Base-by-base conservation (phyloP, 2,329 filamentous ascomycete species). In the Calonectria pseudoturangicola region DNA sequence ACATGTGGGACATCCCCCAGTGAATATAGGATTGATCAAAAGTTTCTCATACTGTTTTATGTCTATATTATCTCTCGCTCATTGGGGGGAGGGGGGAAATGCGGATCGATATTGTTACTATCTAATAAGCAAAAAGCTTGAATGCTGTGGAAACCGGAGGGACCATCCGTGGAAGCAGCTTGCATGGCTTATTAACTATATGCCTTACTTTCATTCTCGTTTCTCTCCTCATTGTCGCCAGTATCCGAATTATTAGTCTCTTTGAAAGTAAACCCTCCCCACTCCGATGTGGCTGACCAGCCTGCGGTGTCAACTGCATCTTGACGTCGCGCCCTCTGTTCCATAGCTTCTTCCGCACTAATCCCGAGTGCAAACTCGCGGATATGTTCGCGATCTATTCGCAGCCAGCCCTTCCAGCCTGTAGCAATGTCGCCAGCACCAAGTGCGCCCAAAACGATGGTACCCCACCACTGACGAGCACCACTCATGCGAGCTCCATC, bases 391-490 rank as follows among this genome's bases (percentile, higher is more conserved):
- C 87, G 82, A 64, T 89, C 86, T 7, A 91, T 86, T 13, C 85
- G 84, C 68, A 91, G 76, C 90, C 90, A 92, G 12, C 90, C 90
- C 73, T 81, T 84, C 83, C 83, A 85, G 30, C 78, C 81, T 15
- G 80, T 75, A 64, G 80, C 77, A 50, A 84, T 72, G 64, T 84
- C 78, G 25, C 84, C 83, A 1, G 81, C 81, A 6, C 81, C 81
- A 33, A 80, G 75, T 0, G 85, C 85, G 12, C 88, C 88, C 47
- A 91, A 76, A 6, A 91, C 86, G 30, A 92, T 76, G 2, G 88
- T 90, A n/a, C 90, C 90, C 90, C 90, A 92, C 86, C 87, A 90
- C 72, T 87, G 85, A 4, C 90, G 85, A 30, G 76, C 81, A 6
- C 84, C 83, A 73, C 88, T 90, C 45, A 77, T 79, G 72, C 85